Evolutionary conservation across 192 early-diverging fungal genomes (phyloP).

Genomic region (Geranomyces michiganensis): DNA sequence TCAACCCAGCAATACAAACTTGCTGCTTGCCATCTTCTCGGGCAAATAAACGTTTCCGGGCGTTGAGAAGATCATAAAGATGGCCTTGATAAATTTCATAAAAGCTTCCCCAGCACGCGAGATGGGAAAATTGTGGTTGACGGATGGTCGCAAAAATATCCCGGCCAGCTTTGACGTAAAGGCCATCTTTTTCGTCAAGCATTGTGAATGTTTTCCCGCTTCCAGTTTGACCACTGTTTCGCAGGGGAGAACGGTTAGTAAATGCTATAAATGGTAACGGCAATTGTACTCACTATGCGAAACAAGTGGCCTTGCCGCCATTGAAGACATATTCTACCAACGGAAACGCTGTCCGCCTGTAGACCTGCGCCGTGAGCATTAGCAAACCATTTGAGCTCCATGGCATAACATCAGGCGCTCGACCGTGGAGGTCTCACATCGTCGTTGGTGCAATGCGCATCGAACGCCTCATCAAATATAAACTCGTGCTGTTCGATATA

Average conservation of each 20-base stretch:
- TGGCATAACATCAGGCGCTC: background rate
- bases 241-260: background rate
- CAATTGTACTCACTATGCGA: conserved; percentile 79
- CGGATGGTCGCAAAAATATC: conserved; percentile 85
- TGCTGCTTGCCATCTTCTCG: conserved; percentile 95
- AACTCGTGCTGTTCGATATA: conserved; percentile 95
- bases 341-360: conserved; percentile 88
- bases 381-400: background rate
- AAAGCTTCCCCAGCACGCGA: conserved; percentile 84
- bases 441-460: conserved; percentile 75
- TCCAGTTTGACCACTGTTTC: conserved; percentile 54
- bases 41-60: conserved; percentile 89
- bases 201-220: conserved; percentile 97
- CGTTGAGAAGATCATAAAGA: conserved; percentile 90
- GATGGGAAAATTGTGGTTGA: conserved; percentile 69
- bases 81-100: conserved; percentile 99
- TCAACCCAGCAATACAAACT: conserved; percentile 87
- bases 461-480: conserved; percentile 96
- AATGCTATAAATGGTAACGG: background rate
- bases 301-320: conserved; percentile 97
- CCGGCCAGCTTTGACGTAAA: conserved; percentile 89
- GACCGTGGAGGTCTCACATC: conserved; percentile 51
- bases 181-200: conserved; percentile 83
- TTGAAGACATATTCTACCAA: conserved; percentile 92
- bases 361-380: conserved; percentile 54